A percentile compares a stretch with the other conserved stretches of the same genome.
Evolutionary conservation across 164 flowering plant genomes (phyloP).

Genomic region (Nymphaea thermarum): DNA sequence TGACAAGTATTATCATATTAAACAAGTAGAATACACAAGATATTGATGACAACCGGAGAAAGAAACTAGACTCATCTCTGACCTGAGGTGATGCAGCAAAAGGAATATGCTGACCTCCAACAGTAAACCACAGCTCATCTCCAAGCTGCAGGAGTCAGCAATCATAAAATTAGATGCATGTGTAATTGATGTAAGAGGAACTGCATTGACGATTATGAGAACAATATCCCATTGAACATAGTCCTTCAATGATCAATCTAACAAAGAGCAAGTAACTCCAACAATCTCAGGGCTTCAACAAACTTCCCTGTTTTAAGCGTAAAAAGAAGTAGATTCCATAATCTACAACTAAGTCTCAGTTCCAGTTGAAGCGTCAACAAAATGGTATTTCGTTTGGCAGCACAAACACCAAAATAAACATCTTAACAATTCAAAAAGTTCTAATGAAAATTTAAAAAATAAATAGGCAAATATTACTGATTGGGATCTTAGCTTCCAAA

Average conservation of each 20-base stretch:
- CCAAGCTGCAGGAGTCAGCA: conserved; percentile 51
- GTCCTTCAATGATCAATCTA: background rate
- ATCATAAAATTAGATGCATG: background rate
- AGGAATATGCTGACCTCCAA: conserved; percentile 91
- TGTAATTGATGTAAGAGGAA: background rate
- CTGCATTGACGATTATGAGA: no score
- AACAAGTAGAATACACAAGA: background rate
- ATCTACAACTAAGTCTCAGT: background rate
- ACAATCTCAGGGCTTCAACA: background rate
- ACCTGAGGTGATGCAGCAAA: conserved; percentile 99
- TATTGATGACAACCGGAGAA: background rate
- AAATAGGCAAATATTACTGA: no score
- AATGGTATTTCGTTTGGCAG: no score
- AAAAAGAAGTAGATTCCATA: background rate
- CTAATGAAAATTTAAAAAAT: no score
- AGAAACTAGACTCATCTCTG: conserved; percentile 3
- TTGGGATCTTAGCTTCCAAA: background rate
- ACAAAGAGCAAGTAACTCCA: background rate
- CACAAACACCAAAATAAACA: background rate
- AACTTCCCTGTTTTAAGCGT: background rate
- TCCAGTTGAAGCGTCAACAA: no score
- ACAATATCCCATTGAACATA: background rate
- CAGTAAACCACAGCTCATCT: conserved; percentile 70
- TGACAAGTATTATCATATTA: background rate
- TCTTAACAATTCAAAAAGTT: background rate